A percentile compares a stretch with the other conserved stretches of the same genome.
These are phyloP conservation scores for Funneliformis mosseae DNA, from an alignment of 192 early-diverging fungal genomes.

Conservation along the genomic window DNA sequence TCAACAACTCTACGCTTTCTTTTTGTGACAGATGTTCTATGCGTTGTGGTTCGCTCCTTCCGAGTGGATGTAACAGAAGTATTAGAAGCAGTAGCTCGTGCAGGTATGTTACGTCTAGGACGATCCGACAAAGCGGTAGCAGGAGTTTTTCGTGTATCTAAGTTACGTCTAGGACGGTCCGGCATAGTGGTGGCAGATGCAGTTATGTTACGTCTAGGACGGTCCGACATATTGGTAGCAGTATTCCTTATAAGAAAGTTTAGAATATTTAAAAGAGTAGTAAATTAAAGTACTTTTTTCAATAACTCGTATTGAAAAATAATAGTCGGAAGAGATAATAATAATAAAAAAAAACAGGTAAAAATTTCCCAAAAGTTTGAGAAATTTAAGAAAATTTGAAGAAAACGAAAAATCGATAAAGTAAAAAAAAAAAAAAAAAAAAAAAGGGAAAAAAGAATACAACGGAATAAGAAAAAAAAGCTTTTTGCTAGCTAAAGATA, in stretches of 20 bases:
- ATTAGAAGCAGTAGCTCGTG: background rate
- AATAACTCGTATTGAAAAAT: background rate
- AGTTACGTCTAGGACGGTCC: background rate
- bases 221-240: background rate
- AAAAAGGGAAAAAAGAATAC: no score
- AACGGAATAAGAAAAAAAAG: no score
- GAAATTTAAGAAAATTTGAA: no score
- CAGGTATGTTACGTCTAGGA: background rate
- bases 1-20: background rate
- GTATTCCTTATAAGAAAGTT: background rate
- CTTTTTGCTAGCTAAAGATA: no score
- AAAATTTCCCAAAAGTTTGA: no score
- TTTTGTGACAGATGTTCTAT: background rate
- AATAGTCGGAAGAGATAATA: background rate
- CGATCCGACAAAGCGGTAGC: background rate
- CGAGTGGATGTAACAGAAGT: background rate
- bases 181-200: background rate
- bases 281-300: background rate
- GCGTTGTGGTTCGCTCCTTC: background rate
- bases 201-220: background rate
- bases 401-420: no score
- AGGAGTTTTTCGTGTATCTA: background rate
- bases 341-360: background rate
- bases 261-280: background rate
- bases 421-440: no score